phyloP scores from a whole-genome alignment of 2,329 filamentous ascomycete species.

The Clonostachys solani region DNA sequence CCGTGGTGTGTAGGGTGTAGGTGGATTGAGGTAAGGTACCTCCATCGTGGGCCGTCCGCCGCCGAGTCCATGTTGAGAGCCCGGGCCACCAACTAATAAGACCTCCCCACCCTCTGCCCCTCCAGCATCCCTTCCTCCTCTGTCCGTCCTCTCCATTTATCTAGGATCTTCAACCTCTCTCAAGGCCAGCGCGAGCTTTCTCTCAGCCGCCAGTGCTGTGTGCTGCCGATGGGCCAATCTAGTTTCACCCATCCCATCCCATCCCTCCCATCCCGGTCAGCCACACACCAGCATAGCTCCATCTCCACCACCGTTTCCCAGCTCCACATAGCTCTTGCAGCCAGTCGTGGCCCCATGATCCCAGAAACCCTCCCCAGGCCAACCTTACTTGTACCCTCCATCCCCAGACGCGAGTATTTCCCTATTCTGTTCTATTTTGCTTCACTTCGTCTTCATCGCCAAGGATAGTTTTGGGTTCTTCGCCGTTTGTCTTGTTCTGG shows the following conservation, averaged over 20 bases:
- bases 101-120: conserved; percentile 3
- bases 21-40: too few species aligned
- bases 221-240: background rate
- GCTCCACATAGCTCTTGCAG: background rate
- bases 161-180: conserved; percentile 11
- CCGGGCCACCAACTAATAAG: conserved; percentile 2
- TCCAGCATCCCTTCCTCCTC: conserved; percentile 4
- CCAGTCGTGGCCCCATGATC: too few species aligned
- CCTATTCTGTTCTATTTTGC: background rate
- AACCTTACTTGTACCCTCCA: background rate
- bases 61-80: background rate
- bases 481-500: too few species aligned
- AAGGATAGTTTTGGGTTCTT: conserved; percentile 6
- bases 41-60: too few species aligned
- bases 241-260: conserved; percentile 1
- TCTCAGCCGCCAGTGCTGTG: background rate
- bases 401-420: background rate
- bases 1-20: too few species aligned
- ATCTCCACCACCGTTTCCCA: background rate
- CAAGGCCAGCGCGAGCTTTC: conserved; percentile 9
- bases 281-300: background rate
- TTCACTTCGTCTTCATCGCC: conserved; percentile 11
- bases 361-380: background rate
- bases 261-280: conserved; percentile 5
- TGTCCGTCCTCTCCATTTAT: background rate